Conservation (phyloP, 78 protist genomes). For the Fonticula alba region DNA sequence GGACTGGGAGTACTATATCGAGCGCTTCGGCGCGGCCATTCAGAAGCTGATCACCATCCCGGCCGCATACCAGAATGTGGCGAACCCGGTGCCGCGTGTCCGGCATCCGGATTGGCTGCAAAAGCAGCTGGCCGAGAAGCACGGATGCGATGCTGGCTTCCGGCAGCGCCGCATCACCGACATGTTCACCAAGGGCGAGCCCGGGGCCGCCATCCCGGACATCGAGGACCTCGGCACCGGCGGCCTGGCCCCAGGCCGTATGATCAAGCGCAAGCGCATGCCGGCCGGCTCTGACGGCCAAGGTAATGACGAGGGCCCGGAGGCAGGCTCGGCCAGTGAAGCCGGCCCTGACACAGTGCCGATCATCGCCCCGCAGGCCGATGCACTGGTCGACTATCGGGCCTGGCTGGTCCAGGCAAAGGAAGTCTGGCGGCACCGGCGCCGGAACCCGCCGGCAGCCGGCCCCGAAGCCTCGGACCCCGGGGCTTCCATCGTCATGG, state of each 20-base stretch:
- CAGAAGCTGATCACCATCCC: conserved; percentile 95
- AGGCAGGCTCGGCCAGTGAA: no score
- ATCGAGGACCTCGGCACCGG: conserved; percentile 6
- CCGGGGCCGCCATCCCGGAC: not conserved
- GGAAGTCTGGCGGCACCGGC: conserved; percentile 6
- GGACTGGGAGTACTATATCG: conserved; percentile 89
- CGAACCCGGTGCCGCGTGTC: conserved; percentile 84
- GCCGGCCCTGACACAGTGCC: no score
- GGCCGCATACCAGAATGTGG: conserved; percentile 71
- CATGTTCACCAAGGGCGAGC: not conserved
- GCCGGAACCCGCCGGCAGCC: not conserved
- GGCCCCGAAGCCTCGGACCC: no score
- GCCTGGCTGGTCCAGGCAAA: no score
- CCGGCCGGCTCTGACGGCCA: no score
- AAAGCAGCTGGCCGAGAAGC: conserved; percentile 20
- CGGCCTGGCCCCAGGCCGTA: not conserved
- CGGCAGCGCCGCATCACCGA: conserved; percentile 1
- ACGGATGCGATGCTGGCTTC: conserved; percentile 1
- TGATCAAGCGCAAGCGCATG: no score
- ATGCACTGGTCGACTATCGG: not conserved
- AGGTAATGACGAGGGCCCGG: no score
- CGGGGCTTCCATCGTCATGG: not conserved
- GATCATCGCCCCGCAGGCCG: no score
- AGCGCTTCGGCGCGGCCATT: conserved; percentile 54
- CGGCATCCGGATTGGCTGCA: conserved; percentile 89